Evolutionary conservation across 768 basidiomycete species (phyloP).

Genomic region (Sistotremastrum suecicum): DNA sequence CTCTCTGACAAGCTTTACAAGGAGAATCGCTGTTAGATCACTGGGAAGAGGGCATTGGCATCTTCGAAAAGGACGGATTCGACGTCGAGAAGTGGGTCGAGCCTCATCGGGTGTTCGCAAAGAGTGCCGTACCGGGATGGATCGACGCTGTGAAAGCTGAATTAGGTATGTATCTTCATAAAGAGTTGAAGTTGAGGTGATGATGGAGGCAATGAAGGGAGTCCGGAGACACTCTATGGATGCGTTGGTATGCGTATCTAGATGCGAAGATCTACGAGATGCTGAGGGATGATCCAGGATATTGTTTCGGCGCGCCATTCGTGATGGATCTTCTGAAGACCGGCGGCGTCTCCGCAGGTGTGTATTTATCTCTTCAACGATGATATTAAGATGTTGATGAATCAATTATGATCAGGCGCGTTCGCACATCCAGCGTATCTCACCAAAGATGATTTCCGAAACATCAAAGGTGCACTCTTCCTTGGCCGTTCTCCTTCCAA

Average conservation of each 20-base stretch:
- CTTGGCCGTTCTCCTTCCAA: too few species aligned
- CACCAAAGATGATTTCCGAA: constrained; percentile 9
- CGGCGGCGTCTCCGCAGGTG: background rate
- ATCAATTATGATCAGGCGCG: constrained; percentile 3
- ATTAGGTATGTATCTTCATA: constrained; percentile 28
- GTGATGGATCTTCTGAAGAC: constrained; percentile 8
- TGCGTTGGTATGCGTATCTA: constrained; percentile 6
- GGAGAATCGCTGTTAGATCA: constrained; percentile 29
- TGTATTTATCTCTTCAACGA: background rate
- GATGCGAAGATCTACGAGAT: constrained; percentile 26
- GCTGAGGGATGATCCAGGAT: constrained; percentile 4
- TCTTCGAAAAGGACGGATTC: too few species aligned
- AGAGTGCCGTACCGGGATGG: constrained; percentile 33
- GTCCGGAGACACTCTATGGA: too few species aligned
- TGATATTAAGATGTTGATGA: background rate
- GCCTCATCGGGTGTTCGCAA: constrained; percentile 24
- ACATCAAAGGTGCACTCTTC: constrained; percentile 5
- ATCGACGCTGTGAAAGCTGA: constrained; percentile 31
- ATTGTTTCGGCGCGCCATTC: constrained; percentile 15
- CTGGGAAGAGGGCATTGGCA: too few species aligned
- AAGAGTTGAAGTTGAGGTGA: background rate
- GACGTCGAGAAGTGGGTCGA: too few species aligned
- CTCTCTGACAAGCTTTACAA: constrained; percentile 24
- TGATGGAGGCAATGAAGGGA: too few species aligned
- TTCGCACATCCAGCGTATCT: constrained; percentile 13